These are phyloP conservation scores for Penicillium salamii DNA, from an alignment of 495 filamentous ascomycete species.

Conservation along the genomic window DNA sequence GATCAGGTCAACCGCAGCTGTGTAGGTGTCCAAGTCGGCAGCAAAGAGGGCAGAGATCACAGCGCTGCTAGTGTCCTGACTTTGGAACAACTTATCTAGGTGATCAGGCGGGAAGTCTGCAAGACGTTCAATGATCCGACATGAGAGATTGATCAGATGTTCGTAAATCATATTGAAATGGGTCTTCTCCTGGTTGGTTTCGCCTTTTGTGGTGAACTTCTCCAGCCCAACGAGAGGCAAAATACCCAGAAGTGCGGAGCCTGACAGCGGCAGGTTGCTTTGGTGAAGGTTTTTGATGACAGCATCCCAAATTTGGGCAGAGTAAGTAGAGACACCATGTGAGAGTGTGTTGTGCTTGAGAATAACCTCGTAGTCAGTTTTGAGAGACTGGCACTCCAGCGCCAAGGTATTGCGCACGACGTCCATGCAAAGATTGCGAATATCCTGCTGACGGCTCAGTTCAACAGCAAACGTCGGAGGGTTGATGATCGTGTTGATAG, in stretches of 20 bases:
- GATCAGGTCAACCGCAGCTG: slow-evolving; percentile 73
- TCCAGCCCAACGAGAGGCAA: slow-evolving; percentile 68
- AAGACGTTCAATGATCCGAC: slow-evolving; percentile 70
- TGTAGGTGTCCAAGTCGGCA: slow-evolving; percentile 65
- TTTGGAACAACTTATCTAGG: slow-evolving; percentile 62
- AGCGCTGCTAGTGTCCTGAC: slow-evolving; percentile 59
- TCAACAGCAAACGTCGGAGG: slow-evolving; percentile 42
- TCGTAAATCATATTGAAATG: slow-evolving; percentile 74
- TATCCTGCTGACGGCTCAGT: slow-evolving; percentile 33
- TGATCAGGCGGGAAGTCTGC: slow-evolving; percentile 66
- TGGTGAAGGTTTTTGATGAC: slow-evolving; percentile 65
- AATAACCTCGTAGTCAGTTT: slow-evolving; percentile 67
- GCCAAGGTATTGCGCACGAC: slow-evolving; percentile 69
- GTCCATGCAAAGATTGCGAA: slow-evolving; percentile 47
- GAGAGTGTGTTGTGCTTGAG: slow-evolving; percentile 57
- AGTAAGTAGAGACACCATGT: slow-evolving; percentile 62
- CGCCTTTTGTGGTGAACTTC: slow-evolving; percentile 56
- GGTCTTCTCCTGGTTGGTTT: slow-evolving; percentile 49
- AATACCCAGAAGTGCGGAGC: slow-evolving; percentile 66
- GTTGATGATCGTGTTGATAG: slow-evolving; percentile 43
- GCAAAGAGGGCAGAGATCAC: slow-evolving; percentile 68
- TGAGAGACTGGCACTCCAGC: slow-evolving; percentile 72
- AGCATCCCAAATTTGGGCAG: slow-evolving; percentile 70
- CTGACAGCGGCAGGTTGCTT: slow-evolving; percentile 63
- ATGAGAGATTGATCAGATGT: slow-evolving; percentile 65